Percentiles rank a stretch among this genome's conserved stretches.
phyloP scores from a whole-genome alignment of 2,329 filamentous ascomycete genomes.

The Pseudocercospora musae region DNA sequence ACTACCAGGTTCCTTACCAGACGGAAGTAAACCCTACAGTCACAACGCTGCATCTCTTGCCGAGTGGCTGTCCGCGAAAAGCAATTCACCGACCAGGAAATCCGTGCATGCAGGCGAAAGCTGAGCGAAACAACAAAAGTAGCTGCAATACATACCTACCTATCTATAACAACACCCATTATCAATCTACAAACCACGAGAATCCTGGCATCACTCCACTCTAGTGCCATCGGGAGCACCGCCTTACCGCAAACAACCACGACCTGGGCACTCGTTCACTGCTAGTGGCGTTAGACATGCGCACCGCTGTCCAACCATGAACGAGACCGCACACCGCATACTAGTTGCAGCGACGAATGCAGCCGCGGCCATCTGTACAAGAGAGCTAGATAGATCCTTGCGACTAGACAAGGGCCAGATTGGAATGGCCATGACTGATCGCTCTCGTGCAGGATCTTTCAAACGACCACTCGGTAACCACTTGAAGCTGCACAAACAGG shows the following conservation, averaged over 20 bases:
- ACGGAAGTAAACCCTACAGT: not conserved
- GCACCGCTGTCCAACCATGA: not conserved
- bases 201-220: not conserved
- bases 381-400: not conserved
- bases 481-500: too few species aligned
- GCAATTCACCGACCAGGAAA: not conserved
- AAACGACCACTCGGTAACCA: not conserved
- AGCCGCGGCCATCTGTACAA: not conserved
- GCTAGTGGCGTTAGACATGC: not conserved
- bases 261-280: not conserved
- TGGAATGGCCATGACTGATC: not conserved
- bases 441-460: not conserved
- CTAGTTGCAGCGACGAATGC: not conserved
- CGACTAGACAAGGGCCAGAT: too few species aligned
- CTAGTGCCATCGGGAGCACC: not conserved
- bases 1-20: not conserved
- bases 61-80: not conserved
- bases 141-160: not conserved
- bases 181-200: not conserved
- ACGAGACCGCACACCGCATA: too few species aligned
- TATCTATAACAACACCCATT: not conserved
- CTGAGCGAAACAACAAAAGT: not conserved
- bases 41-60: not conserved
- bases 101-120: not conserved
- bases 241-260: not conserved